Evolutionary conservation across 768 basidiomycete genomes (phyloP), one percentile per base, ranked within the genome.

Genomic region (Amyloporia xantha): DNA sequence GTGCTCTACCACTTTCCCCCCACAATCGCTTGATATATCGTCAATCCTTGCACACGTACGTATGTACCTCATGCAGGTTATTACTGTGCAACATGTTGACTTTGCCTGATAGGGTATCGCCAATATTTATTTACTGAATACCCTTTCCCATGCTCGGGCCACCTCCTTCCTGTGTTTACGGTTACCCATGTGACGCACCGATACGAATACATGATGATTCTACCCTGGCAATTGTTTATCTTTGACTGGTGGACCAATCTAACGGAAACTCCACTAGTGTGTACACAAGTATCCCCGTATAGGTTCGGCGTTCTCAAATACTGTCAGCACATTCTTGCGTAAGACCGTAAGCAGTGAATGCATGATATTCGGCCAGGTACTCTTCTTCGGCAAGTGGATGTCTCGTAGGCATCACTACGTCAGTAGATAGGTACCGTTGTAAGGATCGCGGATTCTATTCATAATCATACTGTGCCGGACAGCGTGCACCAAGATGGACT

Each of bases 141-240:
- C 44, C 44, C 44, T 21, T 33, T 36, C 28, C 44, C 28, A 35
- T 23, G 21, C 33, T 45, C 44, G 17, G 44, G 44, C 44, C n/a
- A n/a, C 44, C 17, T 13, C 11, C 26, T 45, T 45, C 24, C 28
- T 27, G 44, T 45, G 28, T 24, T 44, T 28, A n/a, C 24, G 42
- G 44, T 19, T 45, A 45, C 33, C 23, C 42, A 43, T 28, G 42
- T 45, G 44, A 45, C 44, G 42, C 42, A 35, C 33, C 33, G 44
- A 45, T 36, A 45, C 44, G 44, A 45, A 45, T 35, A 33, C 44
- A 45, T 45, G 44, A 45, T 19, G 28, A 45, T 43, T 26, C 17
- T 26, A 24, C 17, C 11, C 23, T 27, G 24, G 42, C 5, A 5
- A 33, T 28, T 17, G 28, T n/a, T 35, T 17, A 27, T 9, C 24